These are phyloP conservation scores for Spathaspora hagerdaliae DNA, from an alignment of 805 yeast genomes.

Conservation along the genomic window DNA sequence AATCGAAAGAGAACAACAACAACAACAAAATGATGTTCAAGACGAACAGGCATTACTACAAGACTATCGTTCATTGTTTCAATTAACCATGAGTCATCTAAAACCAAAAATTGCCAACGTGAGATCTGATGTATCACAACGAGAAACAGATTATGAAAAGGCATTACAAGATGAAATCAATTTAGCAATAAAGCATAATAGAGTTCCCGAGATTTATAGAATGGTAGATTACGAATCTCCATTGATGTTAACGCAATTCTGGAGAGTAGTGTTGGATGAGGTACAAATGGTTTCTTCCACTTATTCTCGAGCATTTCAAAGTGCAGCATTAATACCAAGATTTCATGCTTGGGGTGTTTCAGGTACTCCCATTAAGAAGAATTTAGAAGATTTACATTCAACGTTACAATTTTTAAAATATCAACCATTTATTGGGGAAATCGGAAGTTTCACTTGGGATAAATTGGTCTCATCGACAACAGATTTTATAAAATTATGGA, in stretches of 20 bases:
- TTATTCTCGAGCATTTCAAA: constrained; percentile 71
- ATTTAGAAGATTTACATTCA: constrained; percentile 65
- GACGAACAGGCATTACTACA: not conserved
- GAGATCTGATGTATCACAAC: constrained; percentile 14
- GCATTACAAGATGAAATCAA: constrained; percentile 29
- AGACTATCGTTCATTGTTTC: constrained; percentile 23
- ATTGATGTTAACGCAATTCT: constrained; percentile 73
- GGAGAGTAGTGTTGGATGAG: constrained; percentile 89
- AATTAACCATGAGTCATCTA: constrained; percentile 17
- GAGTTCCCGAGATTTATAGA: constrained; percentile 16
- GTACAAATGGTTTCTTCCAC: constrained; percentile 87
- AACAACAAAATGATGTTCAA: constrained; percentile 18
- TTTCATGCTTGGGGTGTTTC: constrained; percentile 96
- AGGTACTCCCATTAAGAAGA: constrained; percentile 82
- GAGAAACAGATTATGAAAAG: constrained; percentile 28
- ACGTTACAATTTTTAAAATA: constrained; percentile 63
- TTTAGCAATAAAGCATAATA: constrained; percentile 26
- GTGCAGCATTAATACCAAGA: constrained; percentile 76
- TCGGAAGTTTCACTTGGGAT: constrained; percentile 40
- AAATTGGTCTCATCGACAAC: constrained; percentile 11
- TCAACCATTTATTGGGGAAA: constrained; percentile 57
- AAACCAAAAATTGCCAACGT: constrained; percentile 27
- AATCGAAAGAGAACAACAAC: not conserved
- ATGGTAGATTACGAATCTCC: constrained; percentile 69
- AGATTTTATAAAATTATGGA: constrained; percentile 47